Base-by-base conservation (phyloP, 2,329 filamentous ascomycete species). In the Nakataea oryzae region DNA sequence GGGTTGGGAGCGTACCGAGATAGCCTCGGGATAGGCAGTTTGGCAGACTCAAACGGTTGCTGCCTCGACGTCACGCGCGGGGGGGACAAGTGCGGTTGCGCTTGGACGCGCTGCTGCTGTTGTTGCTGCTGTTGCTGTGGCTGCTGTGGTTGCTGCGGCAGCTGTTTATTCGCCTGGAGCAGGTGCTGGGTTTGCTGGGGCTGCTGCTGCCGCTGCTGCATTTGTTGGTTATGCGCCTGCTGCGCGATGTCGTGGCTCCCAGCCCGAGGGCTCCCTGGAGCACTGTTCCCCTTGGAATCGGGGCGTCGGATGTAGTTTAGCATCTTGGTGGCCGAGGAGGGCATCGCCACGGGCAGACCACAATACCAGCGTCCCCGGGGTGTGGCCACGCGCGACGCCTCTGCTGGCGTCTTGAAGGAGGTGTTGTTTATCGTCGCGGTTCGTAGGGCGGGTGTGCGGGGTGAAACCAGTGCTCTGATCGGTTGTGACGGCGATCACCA, bases 21-120 rank as follows among this genome's bases (percentile, higher is more conserved):
- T 29, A 66, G 61, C 32, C 66, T 70, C 14, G 77, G 74, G 21
- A 74, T 62, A n/a, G 71, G 72, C 14, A 76, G 67, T 63, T 71
- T 74, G 57, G 72, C 70, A 56, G 72, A 69, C 61, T 75, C 71
- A 50, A 72, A 69, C 14, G 68, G 62, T 27, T 64, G 64, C 58
- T 70, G 68, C 34, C 69, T 68, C 41, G 68, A 62, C 59, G 70
- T 68, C 59, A 70, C 65, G 57, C 71, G 70, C 61, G 70, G 68
- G 65, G 68, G 70, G 65, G 67, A 65, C 41, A 67, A 66, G 60
- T 70, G 70, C 55, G 70, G 60, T 13, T 63, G 60, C 24, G 65
- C 47, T 32, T 61, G 65, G 21, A 50, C 28, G 24, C 28, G 60
- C 32, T 57, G 32, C 63, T 69, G 55, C 27, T 58, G 60, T 21